These are phyloP conservation scores for Tolypocladium paradoxum DNA, from an alignment of 2,329 filamentous ascomycete species.

Conservation along the genomic window DNA sequence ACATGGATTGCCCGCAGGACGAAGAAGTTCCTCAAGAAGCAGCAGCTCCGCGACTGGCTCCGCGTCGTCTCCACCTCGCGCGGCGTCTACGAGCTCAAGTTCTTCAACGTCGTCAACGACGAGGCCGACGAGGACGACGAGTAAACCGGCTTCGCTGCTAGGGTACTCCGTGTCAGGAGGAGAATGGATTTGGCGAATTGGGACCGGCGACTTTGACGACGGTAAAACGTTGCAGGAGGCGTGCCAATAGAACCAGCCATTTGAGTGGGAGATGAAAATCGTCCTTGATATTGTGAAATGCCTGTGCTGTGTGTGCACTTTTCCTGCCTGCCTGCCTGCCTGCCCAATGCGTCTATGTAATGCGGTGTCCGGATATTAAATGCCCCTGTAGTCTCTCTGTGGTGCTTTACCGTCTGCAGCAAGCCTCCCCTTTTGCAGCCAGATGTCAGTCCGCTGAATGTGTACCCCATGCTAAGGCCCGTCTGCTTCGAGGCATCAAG, in stretches of 20 bases:
- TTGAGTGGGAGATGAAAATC: background rate
- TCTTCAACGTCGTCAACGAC: constrained; percentile 99
- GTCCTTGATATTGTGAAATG: background rate
- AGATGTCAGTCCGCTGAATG: background rate
- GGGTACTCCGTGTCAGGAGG: background rate
- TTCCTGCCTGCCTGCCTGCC: background rate
- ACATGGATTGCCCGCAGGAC: constrained; percentile 48
- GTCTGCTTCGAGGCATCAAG: constrained; percentile 17
- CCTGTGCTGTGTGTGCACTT: background rate
- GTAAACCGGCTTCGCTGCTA: constrained; percentile 45
- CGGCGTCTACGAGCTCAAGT: constrained; percentile 99
- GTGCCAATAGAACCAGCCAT: background rate
- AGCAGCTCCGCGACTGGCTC: constrained; percentile 99
- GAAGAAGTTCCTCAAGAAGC: constrained; percentile 99
- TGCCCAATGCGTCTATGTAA: background rate
- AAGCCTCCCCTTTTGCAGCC: background rate
- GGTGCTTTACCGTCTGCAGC: background rate
- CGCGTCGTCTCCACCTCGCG: constrained; percentile 96
- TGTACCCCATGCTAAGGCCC: background rate
- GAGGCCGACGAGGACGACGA: constrained; percentile 97
- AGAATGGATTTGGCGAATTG: background rate
- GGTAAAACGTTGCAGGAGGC: background rate
- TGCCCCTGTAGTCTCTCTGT: background rate
- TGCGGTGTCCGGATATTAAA: too few species aligned
- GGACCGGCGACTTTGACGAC: background rate